phyloP scores from a whole-genome alignment of 352 stramenopile genomes.

The Globisporangium irregulare region DNA sequence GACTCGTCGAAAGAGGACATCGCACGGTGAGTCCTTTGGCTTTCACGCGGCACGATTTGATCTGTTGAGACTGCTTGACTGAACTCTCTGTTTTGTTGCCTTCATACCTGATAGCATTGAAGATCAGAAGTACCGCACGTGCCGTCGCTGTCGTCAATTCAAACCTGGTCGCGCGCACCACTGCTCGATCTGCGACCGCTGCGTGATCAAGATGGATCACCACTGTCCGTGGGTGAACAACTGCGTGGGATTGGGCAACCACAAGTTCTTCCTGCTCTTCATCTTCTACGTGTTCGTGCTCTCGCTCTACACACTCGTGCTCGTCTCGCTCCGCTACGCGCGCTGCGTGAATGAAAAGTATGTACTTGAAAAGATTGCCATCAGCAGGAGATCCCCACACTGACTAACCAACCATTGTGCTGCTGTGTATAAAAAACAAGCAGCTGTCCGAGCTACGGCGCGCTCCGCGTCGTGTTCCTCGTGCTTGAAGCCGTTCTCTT shows the following conservation, averaged over 20 bases:
- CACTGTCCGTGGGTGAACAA: constrained; percentile 99
- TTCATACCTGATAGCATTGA: constrained; percentile 37
- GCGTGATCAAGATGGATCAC: constrained; percentile 99
- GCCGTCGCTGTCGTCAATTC: constrained; percentile 93
- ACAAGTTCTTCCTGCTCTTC: constrained; percentile 95
- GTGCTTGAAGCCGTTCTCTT: constrained; percentile 93
- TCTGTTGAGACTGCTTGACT: not conserved
- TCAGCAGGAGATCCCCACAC: not conserved
- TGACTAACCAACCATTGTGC: not conserved
- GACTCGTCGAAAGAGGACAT: constrained; percentile 79
- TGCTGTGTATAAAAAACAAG: not conserved
- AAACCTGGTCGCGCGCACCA: constrained; percentile 96
- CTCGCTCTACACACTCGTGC: constrained; percentile 92
- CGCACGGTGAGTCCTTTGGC: constrained; percentile 28
- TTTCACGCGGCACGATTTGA: not conserved
- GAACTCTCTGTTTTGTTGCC: constrained; percentile 9
- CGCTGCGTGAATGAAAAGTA: constrained; percentile 85
- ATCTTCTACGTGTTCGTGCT: constrained; percentile 94
- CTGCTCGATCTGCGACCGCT: constrained; percentile 95
- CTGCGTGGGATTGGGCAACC: constrained; percentile 98
- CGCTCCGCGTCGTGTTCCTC: constrained; percentile 79
- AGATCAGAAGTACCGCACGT: constrained; percentile 83
- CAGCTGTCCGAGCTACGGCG: constrained; percentile 72
- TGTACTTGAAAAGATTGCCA: constrained; percentile 4
- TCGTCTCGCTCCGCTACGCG: constrained; percentile 91